Evolutionary conservation across 768 basidiomycete species (phyloP), one percentile per base, ranked within the genome.

Genomic region (Paxillus rubicundulus): DNA sequence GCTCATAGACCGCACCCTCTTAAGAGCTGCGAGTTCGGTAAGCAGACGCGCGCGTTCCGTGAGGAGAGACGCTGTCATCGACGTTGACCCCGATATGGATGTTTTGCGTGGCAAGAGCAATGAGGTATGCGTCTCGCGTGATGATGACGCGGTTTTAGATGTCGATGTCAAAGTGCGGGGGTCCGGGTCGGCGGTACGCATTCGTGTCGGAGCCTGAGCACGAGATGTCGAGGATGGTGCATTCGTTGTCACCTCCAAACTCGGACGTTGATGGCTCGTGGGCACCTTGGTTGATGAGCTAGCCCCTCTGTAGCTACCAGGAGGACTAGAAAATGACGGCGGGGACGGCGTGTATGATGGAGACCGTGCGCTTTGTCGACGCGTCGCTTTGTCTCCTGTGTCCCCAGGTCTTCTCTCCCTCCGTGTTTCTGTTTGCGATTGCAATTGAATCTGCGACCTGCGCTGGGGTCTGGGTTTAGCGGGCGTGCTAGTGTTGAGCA

Each of bases 31-130:
- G 10, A 87, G 62, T 61, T 83, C 80, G 5, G 74, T 76, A 40
- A 84, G 64, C 20, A 87, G 61, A 36, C 74, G 69, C 0, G 84
- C 82, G 0, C 85, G 79, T 57, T 86, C 82, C 14, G 79, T 77
- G 16, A 86, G 54, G 7, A 87, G 72, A 17, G 39, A 40, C 39
- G 20, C 39, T 40, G 39, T 40, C 33, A 33, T 33, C 1, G 12
- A 33, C 13, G 33, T 33, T 14, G 13, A 14, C 33, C 10, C 10
- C 12, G 33, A 33, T 9, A 12, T 13, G 33, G 30, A 9, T 32
- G 30, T 32, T 2, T 32, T 32, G 7, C 30, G 30, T 32, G 30
- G 12, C 38, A 10, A 24, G 24, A 6, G 6, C 24, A 6, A 5
- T 5, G 24, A 24, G 24, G 24, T 24, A 4, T 30, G 30, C 30